These are phyloP conservation scores for Groenewaldozyma salmanticensis DNA, from an alignment of 805 yeast genomes.

Conservation along the genomic window DNA sequence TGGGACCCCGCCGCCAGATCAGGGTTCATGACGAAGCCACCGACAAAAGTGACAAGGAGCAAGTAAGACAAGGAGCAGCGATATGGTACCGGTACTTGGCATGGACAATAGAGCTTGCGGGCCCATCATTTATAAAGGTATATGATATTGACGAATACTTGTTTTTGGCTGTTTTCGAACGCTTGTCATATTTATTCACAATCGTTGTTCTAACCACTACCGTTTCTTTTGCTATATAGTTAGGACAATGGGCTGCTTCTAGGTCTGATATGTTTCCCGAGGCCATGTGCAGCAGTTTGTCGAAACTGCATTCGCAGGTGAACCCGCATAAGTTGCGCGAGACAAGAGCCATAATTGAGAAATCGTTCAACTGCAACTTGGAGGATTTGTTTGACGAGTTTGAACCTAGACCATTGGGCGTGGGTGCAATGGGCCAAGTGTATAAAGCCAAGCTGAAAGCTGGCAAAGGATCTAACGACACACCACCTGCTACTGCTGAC, in stretches of 20 bases:
- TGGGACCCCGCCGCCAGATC: constrained; percentile 33
- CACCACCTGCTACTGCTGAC: constrained; percentile 17
- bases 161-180: neutral
- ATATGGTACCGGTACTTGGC: constrained; percentile 64
- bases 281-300: constrained; percentile 67
- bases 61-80: constrained; percentile 51
- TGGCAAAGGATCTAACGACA: constrained; percentile 7
- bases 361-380: constrained; percentile 51
- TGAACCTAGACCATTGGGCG: constrained; percentile 69
- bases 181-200: neutral
- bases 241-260: constrained; percentile 99
- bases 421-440: constrained; percentile 99
- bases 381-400: constrained; percentile 79
- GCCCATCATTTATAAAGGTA: constrained; percentile 62
- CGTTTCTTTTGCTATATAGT: constrained; percentile 15
- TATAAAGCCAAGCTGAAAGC: constrained; percentile 48
- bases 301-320: constrained; percentile 74
- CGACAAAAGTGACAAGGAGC: constrained; percentile 6
- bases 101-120: constrained; percentile 68
- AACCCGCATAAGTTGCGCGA: constrained; percentile 55
- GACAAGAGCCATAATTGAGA: constrained; percentile 49
- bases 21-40: constrained; percentile 9
- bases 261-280: constrained; percentile 85
- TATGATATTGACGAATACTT: constrained; percentile 10
- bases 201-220: constrained; percentile 32